Percentiles rank a stretch among this genome's conserved stretches.
phyloP scores from a whole-genome alignment of 148 eudicot species.

The Vaccinium corymbosum region DNA sequence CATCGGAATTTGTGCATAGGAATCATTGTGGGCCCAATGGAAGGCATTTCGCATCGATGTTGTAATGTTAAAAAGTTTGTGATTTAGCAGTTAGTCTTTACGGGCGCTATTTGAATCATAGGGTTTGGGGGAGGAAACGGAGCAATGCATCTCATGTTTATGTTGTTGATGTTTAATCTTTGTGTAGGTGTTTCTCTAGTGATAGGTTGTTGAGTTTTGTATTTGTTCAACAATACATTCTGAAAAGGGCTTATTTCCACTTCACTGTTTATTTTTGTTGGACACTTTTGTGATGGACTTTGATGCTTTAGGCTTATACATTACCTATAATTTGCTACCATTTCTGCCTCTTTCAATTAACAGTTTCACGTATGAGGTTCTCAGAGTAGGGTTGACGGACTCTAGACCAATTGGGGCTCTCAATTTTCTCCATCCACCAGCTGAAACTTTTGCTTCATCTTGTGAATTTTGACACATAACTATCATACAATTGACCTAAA shows the following conservation, averaged over 20 bases:
- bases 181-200: not conserved
- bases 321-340: not conserved
- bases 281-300: not conserved
- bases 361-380: not conserved
- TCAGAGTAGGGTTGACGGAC: not conserved
- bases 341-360: not conserved
- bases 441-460: not conserved
- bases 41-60: not conserved
- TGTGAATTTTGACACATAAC: not conserved
- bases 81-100: not conserved
- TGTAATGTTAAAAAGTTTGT: not conserved
- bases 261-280: not conserved
- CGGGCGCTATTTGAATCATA: not conserved
- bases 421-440: not conserved
- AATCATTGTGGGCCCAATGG: slow-evolving; percentile 2
- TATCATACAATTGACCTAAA: not conserved
- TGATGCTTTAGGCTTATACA: not conserved
- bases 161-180: not conserved
- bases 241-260: not conserved
- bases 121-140: not conserved
- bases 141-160: not conserved
- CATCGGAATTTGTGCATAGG: slow-evolving; percentile 11
- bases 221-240: not conserved
- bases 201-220: not conserved
- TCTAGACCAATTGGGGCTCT: not conserved